phyloP scores from a whole-genome alignment of 2,329 filamentous ascomycete species.

The Exophiala calicioides region DNA sequence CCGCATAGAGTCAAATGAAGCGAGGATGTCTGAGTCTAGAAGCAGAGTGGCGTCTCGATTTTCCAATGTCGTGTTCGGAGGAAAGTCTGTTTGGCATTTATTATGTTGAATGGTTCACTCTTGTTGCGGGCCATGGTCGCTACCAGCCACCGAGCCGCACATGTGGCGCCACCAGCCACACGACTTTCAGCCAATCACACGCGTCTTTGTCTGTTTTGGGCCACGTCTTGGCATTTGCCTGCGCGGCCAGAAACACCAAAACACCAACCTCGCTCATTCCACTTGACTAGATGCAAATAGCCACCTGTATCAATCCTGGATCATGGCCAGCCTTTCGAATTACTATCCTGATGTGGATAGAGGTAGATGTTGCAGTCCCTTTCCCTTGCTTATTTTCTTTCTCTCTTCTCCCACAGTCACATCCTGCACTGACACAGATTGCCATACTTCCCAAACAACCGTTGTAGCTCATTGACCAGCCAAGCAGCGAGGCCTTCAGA shows the following conservation, averaged over 20 bases:
- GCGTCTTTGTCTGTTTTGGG: not conserved
- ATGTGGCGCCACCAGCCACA: slow-evolving; percentile 23
- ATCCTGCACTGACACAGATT: slow-evolving; percentile 8
- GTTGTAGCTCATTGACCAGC: no score
- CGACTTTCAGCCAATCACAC: slow-evolving; percentile 18
- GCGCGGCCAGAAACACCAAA: not conserved
- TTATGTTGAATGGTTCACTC: no score
- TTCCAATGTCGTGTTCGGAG: no score
- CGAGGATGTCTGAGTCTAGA: not conserved
- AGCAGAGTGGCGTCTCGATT: no score
- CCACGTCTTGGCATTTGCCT: slow-evolving; percentile 6
- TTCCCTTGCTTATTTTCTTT: slow-evolving; percentile 8
- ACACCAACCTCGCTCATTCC: slow-evolving; percentile 17
- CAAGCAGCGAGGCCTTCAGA: no score
- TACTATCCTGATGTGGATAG: slow-evolving; percentile 20
- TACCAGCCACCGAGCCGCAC: slow-evolving; percentile 15
- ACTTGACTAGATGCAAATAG: slow-evolving; percentile 5
- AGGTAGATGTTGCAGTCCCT: slow-evolving; percentile 21
- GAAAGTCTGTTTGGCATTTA: no score
- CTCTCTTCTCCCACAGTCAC: slow-evolving; percentile 2
- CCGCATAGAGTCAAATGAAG: slow-evolving; percentile 1
- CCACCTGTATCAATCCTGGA: slow-evolving; percentile 5
- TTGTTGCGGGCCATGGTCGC: not conserved
- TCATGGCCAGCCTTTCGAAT: slow-evolving; percentile 21
- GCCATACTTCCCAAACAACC: no score